These are phyloP conservation scores for Wickerhamiella pararugosa DNA, from an alignment of 1,139 yeast genomes.

Conservation along the genomic window DNA sequence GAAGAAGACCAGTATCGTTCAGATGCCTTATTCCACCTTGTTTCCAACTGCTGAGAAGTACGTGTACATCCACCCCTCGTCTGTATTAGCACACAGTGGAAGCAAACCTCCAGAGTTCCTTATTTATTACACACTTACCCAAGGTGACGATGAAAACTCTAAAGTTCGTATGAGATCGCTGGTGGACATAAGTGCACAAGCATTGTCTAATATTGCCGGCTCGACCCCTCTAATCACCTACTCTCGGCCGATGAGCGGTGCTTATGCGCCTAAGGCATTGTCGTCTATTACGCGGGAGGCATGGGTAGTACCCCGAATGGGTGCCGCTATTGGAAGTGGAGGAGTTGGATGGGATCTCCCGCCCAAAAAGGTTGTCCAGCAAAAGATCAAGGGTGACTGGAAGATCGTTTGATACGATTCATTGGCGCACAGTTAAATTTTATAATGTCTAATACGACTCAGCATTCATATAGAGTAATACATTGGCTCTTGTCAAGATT, in stretches of 20 bases:
- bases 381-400: constrained; percentile 5
- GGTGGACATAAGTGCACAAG: constrained; percentile 61
- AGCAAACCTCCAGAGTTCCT: constrained; percentile 57
- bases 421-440: too few relatives aligned
- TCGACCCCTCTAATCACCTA: constrained; percentile 58
- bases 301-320: constrained; percentile 82
- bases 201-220: constrained; percentile 64
- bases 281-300: constrained; percentile 54
- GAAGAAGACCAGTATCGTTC: constrained; percentile 40
- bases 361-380: constrained; percentile 60
- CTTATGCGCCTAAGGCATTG: constrained; percentile 63
- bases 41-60: constrained; percentile 33
- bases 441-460: too few relatives aligned
- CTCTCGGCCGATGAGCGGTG: constrained; percentile 85
- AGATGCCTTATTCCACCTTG: constrained; percentile 62
- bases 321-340: constrained; percentile 71
- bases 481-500: too few relatives aligned
- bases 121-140: constrained; percentile 38
- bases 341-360: constrained; percentile 91
- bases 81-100: constrained; percentile 35
- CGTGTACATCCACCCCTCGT: constrained; percentile 65
- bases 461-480: too few relatives aligned
- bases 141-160: constrained; percentile 20
- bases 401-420: not conserved
- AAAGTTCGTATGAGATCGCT: constrained; percentile 61